These are phyloP conservation scores for Spathaspora passalidarum DNA, from an alignment of 805 yeast genomes.

Conservation along the genomic window DNA sequence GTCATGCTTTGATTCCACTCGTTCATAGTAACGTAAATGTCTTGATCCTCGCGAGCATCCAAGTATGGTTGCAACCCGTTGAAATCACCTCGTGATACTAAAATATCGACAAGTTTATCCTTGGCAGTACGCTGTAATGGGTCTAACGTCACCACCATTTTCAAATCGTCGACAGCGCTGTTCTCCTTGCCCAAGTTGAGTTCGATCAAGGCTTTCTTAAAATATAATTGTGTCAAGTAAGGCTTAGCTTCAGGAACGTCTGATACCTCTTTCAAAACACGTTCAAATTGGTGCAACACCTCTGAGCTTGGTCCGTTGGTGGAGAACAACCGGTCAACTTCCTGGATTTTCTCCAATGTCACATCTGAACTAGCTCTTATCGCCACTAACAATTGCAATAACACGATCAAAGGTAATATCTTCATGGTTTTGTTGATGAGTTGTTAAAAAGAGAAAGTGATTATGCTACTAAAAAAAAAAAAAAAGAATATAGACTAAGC, in stretches of 20 bases:
- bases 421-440: neutral
- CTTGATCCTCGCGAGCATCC: constrained; percentile 10
- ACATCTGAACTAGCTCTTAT: neutral
- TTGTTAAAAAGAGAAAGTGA: no score
- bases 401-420: neutral
- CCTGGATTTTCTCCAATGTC: constrained; percentile 7
- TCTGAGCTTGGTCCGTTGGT: constrained; percentile 28
- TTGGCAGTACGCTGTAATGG: constrained; percentile 47
- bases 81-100: constrained; percentile 52
- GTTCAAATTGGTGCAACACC: constrained; percentile 24
- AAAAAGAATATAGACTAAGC: neutral
- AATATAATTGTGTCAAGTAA: constrained; percentile 44
- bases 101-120: constrained; percentile 45
- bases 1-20: constrained; percentile 12
- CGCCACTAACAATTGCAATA: neutral
- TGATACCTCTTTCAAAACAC: constrained; percentile 4
- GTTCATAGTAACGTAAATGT: constrained; percentile 13
- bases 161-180: constrained; percentile 52
- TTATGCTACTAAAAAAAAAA: neutral
- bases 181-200: constrained; percentile 52
- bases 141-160: constrained; percentile 41
- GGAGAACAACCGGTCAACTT: constrained; percentile 18
- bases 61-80: constrained; percentile 21
- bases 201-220: constrained; percentile 61
- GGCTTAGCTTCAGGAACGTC: constrained; percentile 9